Evolutionary conservation across 345 rosid species (phyloP).

Genomic region (Erucastrum elatum): DNA sequence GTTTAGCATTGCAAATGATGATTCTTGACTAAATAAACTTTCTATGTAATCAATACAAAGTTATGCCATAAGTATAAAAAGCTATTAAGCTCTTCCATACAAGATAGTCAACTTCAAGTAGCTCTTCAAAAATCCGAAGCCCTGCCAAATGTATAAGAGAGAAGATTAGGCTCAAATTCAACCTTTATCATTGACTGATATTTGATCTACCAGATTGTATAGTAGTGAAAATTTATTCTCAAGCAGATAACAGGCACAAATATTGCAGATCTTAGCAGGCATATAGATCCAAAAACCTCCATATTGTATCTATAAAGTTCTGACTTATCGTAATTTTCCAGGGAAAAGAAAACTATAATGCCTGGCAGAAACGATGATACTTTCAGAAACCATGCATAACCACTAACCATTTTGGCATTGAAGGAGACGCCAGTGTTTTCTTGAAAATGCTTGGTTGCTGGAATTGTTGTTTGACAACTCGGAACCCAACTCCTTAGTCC

Average conservation of each 20-base stretch:
- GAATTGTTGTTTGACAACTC: constrained; percentile 73
- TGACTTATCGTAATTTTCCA: not conserved
- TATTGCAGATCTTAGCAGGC: not conserved
- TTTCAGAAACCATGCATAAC: constrained; percentile 14
- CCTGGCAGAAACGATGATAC: constrained; percentile 7
- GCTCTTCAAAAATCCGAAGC: constrained; percentile 99
- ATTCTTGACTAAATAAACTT: constrained; percentile 27
- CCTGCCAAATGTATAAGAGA: constrained; percentile 53
- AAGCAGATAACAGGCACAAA: not conserved
- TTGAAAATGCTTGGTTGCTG: constrained; percentile 86
- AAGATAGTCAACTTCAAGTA: constrained; percentile 97
- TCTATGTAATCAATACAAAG: constrained; percentile 22
- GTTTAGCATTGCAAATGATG: constrained; percentile 34
- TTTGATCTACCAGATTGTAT: not conserved
- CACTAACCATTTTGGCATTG: constrained; percentile 96
- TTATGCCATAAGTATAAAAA: constrained; percentile 22
- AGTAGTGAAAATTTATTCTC: not conserved
- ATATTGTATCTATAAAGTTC: not conserved
- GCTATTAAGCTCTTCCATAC: constrained; percentile 48
- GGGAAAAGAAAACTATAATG: not conserved
- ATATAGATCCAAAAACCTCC: not conserved
- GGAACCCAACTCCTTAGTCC: constrained; percentile 83
- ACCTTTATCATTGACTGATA: not conserved
- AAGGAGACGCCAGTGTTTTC: constrained; percentile 98
- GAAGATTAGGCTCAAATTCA: constrained; percentile 8